phyloP scores from a whole-genome alignment of 257 asterid genomes.

The Knoxia roxburghii region DNA sequence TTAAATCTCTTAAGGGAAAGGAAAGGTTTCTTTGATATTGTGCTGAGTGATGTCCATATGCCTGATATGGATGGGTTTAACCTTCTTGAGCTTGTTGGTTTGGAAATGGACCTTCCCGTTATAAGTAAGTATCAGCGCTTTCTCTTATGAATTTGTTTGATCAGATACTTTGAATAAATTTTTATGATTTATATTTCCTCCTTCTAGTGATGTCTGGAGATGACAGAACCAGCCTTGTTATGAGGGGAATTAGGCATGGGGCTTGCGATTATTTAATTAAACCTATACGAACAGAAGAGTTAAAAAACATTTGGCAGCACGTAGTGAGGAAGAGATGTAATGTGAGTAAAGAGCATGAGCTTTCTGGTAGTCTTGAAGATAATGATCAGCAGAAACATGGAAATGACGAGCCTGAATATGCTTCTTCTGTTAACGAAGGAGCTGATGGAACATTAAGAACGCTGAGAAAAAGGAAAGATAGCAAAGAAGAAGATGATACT shows the following conservation, averaged over 20 bases:
- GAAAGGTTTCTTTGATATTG: conserved; percentile 68
- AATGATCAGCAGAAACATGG: conserved; percentile 39
- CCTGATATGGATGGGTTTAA: conserved; percentile 97
- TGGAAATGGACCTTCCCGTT: conserved; percentile 96
- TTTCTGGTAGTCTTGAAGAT: conserved; percentile 49
- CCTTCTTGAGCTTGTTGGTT: conserved; percentile 84
- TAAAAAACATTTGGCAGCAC: conserved; percentile 92
- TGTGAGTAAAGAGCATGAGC: conserved; percentile 54
- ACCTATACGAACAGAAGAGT: conserved; percentile 77
- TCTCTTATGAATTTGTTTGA: conserved; percentile 2
- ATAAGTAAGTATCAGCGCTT: conserved; percentile 67
- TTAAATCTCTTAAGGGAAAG: conserved; percentile 63
- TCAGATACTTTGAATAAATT: background rate
- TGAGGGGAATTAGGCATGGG: conserved; percentile 86
- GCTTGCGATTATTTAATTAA: conserved; percentile 91
- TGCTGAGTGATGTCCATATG: conserved; percentile 93
- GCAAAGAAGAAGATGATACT: conserved; percentile 56
- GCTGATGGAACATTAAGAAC: conserved; percentile 38
- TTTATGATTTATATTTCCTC: background rate
- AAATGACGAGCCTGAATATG: conserved; percentile 53
- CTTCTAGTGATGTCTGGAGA: conserved; percentile 86
- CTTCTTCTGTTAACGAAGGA: conserved; percentile 54
- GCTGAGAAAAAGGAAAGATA: conserved; percentile 57
- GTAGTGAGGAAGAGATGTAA: conserved; percentile 68
- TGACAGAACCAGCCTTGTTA: conserved; percentile 66